These are phyloP conservation scores for Sporothrix pallida DNA, from an alignment of 2,329 filamentous ascomycete genomes.

Conservation along the genomic window DNA sequence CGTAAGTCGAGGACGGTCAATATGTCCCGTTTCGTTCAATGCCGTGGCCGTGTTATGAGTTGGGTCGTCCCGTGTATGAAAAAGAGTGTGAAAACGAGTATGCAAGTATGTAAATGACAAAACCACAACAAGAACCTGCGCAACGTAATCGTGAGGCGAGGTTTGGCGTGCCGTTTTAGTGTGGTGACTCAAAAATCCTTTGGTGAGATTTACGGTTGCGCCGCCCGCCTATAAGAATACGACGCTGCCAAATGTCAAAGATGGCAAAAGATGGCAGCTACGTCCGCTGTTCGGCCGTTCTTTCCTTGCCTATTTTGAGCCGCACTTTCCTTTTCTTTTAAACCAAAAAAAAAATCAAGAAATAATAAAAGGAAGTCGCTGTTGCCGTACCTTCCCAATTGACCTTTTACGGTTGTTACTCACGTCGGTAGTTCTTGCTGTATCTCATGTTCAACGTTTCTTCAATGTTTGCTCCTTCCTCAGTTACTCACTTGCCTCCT, in stretches of 20 bases:
- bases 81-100: too few species aligned
- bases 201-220: not conserved
- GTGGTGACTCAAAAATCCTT: constrained; percentile 21
- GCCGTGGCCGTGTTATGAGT: not conserved
- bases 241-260: not conserved
- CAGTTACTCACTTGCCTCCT: not conserved
- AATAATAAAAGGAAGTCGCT: not conserved
- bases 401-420: not conserved
- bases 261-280: not conserved
- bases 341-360: not conserved
- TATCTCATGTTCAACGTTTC: constrained; percentile 3
- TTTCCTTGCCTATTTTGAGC: constrained; percentile 3
- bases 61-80: not conserved
- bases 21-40: not conserved
- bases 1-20: not conserved
- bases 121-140: not conserved
- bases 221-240: constrained; percentile 27
- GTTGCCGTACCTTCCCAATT: not conserved
- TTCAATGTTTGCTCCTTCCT: constrained; percentile 9
- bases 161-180: constrained; percentile 1
- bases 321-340: not conserved
- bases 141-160: constrained; percentile 19
- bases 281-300: not conserved
- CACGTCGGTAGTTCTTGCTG: constrained; percentile 17
- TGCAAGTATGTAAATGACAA: not conserved